Percentiles rank a stretch among this genome's conserved stretches.
Conservation (phyloP, 1,284 basidiomycete genomes). For the Marasmius tenuissimus region DNA sequence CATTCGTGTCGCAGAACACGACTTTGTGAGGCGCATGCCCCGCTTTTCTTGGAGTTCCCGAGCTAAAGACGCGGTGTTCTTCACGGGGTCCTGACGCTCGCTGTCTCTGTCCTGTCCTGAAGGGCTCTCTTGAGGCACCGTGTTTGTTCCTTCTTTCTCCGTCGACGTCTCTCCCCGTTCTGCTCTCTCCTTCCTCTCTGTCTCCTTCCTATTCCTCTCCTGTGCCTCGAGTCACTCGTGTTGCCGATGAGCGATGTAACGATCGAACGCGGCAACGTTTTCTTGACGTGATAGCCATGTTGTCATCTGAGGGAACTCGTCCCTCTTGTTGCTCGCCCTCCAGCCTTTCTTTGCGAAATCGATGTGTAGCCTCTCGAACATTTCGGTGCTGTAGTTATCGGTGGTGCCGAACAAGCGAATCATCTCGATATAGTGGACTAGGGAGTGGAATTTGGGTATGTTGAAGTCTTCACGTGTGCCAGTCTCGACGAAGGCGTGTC, state of each 20-base stretch:
- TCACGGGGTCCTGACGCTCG: too few species aligned
- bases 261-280: background rate
- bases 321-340: slow-evolving; percentile 2
- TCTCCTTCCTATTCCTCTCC: too few species aligned
- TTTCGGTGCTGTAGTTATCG: slow-evolving; percentile 26
- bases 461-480: slow-evolving; percentile 24
- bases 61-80: too few species aligned
- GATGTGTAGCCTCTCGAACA: slow-evolving; percentile 5
- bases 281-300: background rate
- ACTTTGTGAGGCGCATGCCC: too few species aligned
- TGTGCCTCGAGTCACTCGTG: too few species aligned
- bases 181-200: too few species aligned
- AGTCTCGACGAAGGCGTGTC: slow-evolving; percentile 21
- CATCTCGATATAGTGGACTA: slow-evolving; percentile 21
- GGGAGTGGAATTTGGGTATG: slow-evolving; percentile 32
- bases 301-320: slow-evolving; percentile 7
- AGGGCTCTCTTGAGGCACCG: too few species aligned
- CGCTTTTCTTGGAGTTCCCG: too few species aligned
- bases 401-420: slow-evolving; percentile 22
- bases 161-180: too few species aligned
- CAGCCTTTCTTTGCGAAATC: slow-evolving; percentile 8
- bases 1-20: too few species aligned
- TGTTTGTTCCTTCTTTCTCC: too few species aligned
- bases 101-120: too few species aligned
- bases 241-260: background rate